Percentiles rank a stretch among this genome's conserved stretches.
These are phyloP conservation scores for Cercospora citrullina DNA, from an alignment of 2,329 filamentous ascomycete species.

Conservation along the genomic window DNA sequence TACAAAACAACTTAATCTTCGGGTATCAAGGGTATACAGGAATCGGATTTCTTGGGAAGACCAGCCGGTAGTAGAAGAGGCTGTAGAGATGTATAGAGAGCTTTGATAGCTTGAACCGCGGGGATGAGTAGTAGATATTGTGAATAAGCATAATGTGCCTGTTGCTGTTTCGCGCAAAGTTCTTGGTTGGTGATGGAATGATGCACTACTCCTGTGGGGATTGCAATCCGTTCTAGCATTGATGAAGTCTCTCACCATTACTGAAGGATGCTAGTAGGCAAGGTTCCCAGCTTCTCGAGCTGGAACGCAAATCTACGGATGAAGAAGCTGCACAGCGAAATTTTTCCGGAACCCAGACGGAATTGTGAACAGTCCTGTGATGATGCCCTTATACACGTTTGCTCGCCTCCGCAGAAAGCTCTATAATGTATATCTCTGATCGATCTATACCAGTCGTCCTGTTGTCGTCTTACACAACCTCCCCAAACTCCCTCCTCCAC, in stretches of 20 bases:
- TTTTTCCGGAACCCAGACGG: too few species aligned
- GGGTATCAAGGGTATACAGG: neutral
- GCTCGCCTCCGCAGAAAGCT: too few species aligned
- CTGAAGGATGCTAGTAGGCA: too few species aligned
- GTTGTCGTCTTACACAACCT: neutral
- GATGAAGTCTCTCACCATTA: too few species aligned
- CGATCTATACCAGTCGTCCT: neutral
- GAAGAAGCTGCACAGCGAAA: too few species aligned
- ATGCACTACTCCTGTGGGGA: neutral
- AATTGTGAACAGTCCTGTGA: too few species aligned
- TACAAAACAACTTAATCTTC: neutral
- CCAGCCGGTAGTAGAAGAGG: neutral
- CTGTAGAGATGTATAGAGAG: neutral
- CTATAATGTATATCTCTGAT: too few species aligned
- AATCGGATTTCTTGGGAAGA: neutral
- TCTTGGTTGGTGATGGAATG: neutral
- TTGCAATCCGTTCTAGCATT: too few species aligned
- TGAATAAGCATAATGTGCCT: neutral
- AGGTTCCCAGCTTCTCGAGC: too few species aligned
- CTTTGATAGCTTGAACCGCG: neutral
- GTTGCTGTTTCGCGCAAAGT: neutral
- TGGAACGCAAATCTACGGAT: too few species aligned
- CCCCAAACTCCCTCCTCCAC: slow-evolving; percentile 44
- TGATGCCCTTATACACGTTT: too few species aligned
- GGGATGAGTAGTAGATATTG: neutral